Base-by-base conservation (phyloP, 2,329 filamentous ascomycete genomes). In the Pyrenophora tritici-repentis region DNA sequence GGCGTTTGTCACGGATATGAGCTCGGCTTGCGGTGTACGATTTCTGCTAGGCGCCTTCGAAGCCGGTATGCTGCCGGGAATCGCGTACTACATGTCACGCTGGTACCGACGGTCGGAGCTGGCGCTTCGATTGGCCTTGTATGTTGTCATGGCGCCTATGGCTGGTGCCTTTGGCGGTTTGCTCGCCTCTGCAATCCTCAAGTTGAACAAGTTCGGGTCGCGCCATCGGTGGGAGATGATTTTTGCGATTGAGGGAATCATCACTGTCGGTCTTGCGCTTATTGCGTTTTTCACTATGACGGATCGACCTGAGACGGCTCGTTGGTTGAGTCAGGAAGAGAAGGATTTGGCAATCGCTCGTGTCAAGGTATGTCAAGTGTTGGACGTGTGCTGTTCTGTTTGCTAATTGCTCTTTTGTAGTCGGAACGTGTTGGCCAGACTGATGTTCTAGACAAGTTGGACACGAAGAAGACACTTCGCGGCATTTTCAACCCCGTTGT, bases 91-190 rank as follows among this genome's bases (percentile, higher is more conserved):
- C 61, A 74, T 90, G 16, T 86, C 83, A 1, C 77, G 87, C 43
- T 90, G 87, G 87, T 90, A 90, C 59, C 78, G 86, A n/a, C 78
- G 85, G 26, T 81, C 80, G 42, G 87, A 91, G 70, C 75, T 90
- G 5, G 81, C 84, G 0, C 89, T 89, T 68, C 80, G 87, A 0
- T 75, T 90, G 0, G 82, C 84, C 0, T 74, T 89, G 2, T 90
- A 89, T 72, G 83, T 90, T 47, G 85, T 89, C 48, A 87, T 85
- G 81, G 83, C 86, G 0, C 86, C 86, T 0, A 76, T 90, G 0
- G 86, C 87, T 0, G 87, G 87, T 2, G 86, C 86, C 0, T 90
- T 90, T 58, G 87, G 88, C 16, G 87, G 87, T 0, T 76, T 90
- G 0, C 75, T 90, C 0, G 78, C 78, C 1, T 78, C 73, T 4